These are phyloP conservation scores for Calamus simplicifolius DNA, from an alignment of 176 grass and related monocot species.

Conservation along the genomic window DNA sequence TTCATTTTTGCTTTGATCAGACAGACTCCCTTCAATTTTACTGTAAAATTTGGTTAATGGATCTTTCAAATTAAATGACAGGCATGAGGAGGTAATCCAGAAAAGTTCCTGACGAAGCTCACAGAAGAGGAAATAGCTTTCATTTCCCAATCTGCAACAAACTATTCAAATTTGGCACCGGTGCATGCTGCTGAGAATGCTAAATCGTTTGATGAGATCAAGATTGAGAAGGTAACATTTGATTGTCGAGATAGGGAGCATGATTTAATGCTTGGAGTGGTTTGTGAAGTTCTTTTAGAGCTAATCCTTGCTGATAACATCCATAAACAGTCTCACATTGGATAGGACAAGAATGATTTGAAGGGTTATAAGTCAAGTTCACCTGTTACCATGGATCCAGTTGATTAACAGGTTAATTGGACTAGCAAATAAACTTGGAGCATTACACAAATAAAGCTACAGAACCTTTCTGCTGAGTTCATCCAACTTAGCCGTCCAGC, in stretches of 20 bases:
- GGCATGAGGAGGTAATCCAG: constrained; percentile 91
- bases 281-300: constrained; percentile 51
- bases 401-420: no score
- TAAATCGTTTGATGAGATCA: constrained; percentile 80
- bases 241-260: constrained; percentile 63
- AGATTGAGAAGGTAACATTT: constrained; percentile 82
- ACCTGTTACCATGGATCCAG: no score
- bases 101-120: constrained; percentile 85
- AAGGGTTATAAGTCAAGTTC: no score
- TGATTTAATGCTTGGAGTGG: constrained; percentile 75
- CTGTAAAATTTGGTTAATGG: no score
- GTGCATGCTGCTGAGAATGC: constrained; percentile 81
- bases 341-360: no score
- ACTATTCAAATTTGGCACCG: constrained; percentile 70
- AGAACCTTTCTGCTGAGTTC: constrained; percentile 33
- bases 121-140: constrained; percentile 74
- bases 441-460: constrained; percentile 10
- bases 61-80: constrained; percentile 2
- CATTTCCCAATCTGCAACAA: constrained; percentile 63
- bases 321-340: not conserved
- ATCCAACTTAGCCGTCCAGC: constrained; percentile 1
- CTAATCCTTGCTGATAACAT: constrained; percentile 80
- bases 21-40: no score
- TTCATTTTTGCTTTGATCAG: no score
- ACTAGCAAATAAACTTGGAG: no score